Conservation (phyloP, 495 filamentous ascomycete species). For the Lepidopterella palustris region DNA sequence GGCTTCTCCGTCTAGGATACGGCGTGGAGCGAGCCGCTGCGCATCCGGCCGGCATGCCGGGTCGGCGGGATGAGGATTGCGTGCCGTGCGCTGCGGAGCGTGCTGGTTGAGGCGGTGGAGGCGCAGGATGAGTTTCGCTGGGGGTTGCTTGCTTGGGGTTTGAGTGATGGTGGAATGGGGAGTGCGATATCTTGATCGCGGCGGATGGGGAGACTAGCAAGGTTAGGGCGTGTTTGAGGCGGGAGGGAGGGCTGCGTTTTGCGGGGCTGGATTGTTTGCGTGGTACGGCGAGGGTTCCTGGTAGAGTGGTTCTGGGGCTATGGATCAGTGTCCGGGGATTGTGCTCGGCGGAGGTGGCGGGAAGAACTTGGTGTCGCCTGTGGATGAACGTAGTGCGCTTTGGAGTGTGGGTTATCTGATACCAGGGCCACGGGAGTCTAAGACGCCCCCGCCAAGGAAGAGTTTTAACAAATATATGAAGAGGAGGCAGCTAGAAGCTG, state of each 20-base stretch:
- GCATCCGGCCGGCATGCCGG: slow-evolving; percentile 13
- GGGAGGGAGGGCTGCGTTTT: slow-evolving; percentile 3
- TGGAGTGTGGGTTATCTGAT: slow-evolving; percentile 11
- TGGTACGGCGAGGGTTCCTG: not conserved
- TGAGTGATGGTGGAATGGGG: not conserved
- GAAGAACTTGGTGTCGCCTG: slow-evolving; percentile 9
- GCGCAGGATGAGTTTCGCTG: not conserved
- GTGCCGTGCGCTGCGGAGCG: slow-evolving; percentile 8
- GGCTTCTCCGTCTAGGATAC: slow-evolving; percentile 27
- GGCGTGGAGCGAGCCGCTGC: slow-evolving; percentile 21
- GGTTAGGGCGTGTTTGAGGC: slow-evolving; percentile 3
- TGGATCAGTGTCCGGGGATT: not conserved
- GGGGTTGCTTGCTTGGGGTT: not conserved
- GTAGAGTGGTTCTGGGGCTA: not conserved
- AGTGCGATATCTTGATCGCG: slow-evolving; percentile 9
- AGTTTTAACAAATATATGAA: no score
- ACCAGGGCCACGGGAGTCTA: not conserved
- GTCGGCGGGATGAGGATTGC: slow-evolving; percentile 21
- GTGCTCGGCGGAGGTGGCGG: not conserved
- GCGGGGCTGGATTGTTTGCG: slow-evolving; percentile 8
- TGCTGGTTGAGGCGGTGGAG: slow-evolving; percentile 9
- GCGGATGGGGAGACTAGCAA: slow-evolving; percentile 6
- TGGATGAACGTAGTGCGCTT: not conserved
- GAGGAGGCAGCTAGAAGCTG: slow-evolving; percentile 2
- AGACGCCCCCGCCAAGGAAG: slow-evolving; percentile 4